phyloP scores from a whole-genome alignment of 1,284 basidiomycete species.

The Termitomyces sp. region DNA sequence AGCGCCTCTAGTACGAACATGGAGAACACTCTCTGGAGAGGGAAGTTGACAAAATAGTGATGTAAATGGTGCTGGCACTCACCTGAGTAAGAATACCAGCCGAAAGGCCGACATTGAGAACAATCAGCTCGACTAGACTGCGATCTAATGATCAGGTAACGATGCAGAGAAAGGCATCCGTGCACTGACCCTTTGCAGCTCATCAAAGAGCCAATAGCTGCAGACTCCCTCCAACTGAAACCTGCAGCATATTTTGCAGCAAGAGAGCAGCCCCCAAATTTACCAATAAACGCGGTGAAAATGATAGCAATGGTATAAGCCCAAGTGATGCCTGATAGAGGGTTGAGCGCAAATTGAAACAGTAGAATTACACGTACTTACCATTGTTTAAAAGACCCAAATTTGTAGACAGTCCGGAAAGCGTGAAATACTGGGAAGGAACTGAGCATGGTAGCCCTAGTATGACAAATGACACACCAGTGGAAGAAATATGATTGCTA shows the following conservation, averaged over 20 bases:
- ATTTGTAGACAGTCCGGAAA: conserved; percentile 87
- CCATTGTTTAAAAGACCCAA: conserved; percentile 79
- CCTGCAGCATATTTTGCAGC: conserved; percentile 63
- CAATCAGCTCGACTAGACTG: conserved; percentile 86
- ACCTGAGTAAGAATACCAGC: conserved; percentile 76
- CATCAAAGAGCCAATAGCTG: conserved; percentile 90
- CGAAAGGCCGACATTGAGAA: conserved; percentile 87
- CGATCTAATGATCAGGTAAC: not conserved
- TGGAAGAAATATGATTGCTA: conserved; percentile 80
- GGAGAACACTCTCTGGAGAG: conserved; percentile 54
- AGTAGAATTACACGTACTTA: conserved; percentile 14
- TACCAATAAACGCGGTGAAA: conserved; percentile 77
- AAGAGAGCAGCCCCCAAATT: conserved; percentile 72
- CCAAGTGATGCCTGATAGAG: conserved; percentile 70
- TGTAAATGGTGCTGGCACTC: conserved; percentile 14
- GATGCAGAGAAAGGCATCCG: conserved; percentile 1
- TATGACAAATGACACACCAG: conserved; percentile 44
- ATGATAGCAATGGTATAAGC: conserved; percentile 84
- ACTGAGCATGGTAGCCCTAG: conserved; percentile 2
- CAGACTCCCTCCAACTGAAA: conserved; percentile 77
- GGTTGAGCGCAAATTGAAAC: not conserved
- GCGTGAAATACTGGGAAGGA: conserved; percentile 69
- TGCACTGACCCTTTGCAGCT: conserved; percentile 81
- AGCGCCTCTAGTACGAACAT: conserved; percentile 94
- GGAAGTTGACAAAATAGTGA: not conserved